These are phyloP conservation scores for Aureobasidium sp. DNA, from an alignment of 2,329 filamentous ascomycete species.

Conservation along the genomic window DNA sequence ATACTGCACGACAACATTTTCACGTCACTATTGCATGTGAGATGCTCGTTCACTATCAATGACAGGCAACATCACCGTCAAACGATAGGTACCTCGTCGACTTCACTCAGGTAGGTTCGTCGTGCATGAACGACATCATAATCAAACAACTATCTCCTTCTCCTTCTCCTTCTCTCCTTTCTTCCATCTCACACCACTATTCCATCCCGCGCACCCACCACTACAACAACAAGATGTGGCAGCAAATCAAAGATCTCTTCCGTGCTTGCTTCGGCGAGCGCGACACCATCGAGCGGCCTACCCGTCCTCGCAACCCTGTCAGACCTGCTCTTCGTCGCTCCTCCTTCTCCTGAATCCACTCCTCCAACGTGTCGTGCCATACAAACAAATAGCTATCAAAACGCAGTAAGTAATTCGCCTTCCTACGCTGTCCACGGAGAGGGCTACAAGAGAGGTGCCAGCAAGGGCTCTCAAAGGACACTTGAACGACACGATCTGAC, in stretches of 20 bases:
- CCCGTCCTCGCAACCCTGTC: neutral
- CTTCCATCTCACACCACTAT: neutral
- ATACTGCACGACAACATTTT: neutral
- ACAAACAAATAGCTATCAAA: neutral
- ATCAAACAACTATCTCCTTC: neutral
- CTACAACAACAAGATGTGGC: neutral
- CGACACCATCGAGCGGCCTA: neutral
- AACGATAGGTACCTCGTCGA: neutral
- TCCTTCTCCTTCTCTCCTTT: neutral
- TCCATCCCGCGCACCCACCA: neutral
- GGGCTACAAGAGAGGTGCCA: too few species aligned
- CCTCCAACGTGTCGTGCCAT: neutral
- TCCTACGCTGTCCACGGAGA: neutral
- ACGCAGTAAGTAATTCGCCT: neutral
- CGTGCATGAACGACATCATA: neutral
- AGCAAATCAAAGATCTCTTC: neutral
- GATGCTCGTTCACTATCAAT: neutral
- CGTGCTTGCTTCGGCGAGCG: neutral
- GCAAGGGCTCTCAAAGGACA: neutral
- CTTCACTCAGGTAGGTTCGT: neutral
- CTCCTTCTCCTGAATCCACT: neutral
- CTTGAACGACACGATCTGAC: neutral
- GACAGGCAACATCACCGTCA: neutral
- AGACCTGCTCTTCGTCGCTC: neutral
- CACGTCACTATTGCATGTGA: neutral